These are phyloP conservation scores for Aspergillus bombycis DNA, from an alignment of 2,329 filamentous ascomycete genomes.

Conservation along the genomic window DNA sequence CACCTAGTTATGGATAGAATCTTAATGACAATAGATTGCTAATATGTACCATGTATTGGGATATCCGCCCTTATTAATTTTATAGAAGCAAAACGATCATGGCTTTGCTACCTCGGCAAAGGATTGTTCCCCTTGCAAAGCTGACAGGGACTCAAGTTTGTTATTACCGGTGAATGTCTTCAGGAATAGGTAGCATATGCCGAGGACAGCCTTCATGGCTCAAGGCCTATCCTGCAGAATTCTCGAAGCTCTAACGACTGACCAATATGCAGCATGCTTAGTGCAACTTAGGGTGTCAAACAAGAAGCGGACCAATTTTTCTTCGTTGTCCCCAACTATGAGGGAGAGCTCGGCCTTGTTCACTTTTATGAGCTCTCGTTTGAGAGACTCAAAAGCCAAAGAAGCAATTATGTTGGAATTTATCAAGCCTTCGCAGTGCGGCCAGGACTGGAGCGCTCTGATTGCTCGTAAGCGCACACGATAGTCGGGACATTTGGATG, in stretches of 20 bases:
- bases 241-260: not conserved
- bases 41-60: not conserved
- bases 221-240: not conserved
- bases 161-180: not conserved
- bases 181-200: not conserved
- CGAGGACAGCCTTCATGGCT: not conserved
- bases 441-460: conserved; percentile 5
- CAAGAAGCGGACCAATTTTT: not conserved
- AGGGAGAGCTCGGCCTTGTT: not conserved
- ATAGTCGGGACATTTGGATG: not conserved
- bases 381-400: not conserved
- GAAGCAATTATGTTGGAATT: not conserved
- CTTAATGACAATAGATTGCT: not conserved
- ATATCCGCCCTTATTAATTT: not conserved
- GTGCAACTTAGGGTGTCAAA: not conserved
- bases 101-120: not conserved
- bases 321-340: not conserved
- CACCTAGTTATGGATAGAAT: not conserved
- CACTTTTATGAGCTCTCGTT: not conserved
- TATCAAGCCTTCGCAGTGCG: conserved; percentile 1
- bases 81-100: not conserved
- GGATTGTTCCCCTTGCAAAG: not conserved
- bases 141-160: too few relatives aligned
- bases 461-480: conserved; percentile 2
- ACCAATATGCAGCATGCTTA: not conserved